Conservation (phyloP, 371 early-diverging fungal species). For the Rhizopus stolonifer region DNA sequence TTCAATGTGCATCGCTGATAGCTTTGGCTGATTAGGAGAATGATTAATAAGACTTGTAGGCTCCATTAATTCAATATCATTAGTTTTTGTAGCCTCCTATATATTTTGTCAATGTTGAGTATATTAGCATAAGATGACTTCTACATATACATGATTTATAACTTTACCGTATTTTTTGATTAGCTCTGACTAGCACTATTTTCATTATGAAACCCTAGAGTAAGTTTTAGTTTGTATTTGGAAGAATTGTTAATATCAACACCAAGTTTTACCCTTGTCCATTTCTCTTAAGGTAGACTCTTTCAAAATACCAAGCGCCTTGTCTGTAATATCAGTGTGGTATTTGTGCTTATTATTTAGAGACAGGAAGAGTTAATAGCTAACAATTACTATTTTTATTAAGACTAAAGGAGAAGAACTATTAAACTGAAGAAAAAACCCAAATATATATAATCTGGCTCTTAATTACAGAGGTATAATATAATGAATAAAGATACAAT, state of each 20-base stretch:
- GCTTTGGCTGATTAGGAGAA: conserved; percentile 6
- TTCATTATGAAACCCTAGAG: too few relatives aligned
- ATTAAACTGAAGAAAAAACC: too few relatives aligned
- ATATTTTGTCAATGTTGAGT: conserved; percentile 16
- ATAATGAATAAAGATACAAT: too few relatives aligned
- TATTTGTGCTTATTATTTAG: too few relatives aligned
- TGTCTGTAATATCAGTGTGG: conserved; percentile 12
- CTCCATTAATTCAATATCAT: neutral
- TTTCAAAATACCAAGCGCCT: conserved; percentile 12
- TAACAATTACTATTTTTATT: too few relatives aligned
- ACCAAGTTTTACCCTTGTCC: conserved; percentile 2
- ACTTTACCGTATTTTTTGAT: too few relatives aligned
- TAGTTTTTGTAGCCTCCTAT: conserved; percentile 6
- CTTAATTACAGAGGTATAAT: too few relatives aligned
- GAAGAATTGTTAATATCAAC: conserved; percentile 6
- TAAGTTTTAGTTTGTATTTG: conserved; percentile 3
- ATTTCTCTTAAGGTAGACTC: conserved; percentile 11
- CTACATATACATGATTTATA: neutral
- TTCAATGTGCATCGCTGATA: conserved; percentile 5
- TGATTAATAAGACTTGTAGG: conserved; percentile 5
- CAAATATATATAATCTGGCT: too few relatives aligned
- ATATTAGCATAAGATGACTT: too few relatives aligned
- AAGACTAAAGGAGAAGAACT: too few relatives aligned
- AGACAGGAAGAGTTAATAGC: too few relatives aligned
- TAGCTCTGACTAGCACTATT: too few relatives aligned